Base-by-base conservation (phyloP, 768 basidiomycete species). In the Xanthoconium purpureum region DNA sequence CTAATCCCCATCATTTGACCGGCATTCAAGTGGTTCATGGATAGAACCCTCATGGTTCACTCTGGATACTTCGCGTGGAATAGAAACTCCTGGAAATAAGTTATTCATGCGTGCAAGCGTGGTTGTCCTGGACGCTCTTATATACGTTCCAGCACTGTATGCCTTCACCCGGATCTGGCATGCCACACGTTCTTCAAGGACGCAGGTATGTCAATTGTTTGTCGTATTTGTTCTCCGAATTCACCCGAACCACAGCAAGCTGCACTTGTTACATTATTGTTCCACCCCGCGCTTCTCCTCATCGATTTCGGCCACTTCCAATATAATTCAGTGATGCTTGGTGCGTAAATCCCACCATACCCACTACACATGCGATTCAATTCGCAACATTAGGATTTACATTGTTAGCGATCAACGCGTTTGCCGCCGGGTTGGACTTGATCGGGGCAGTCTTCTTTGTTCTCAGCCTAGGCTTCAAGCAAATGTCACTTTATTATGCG, bases 221-320 rank as follows among this genome's bases (percentile, higher is more conserved):
- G 9, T 50, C 10, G 1, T 1, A 5, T 18, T 47, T 14, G 4
- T 32, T 36, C 38, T 9, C 18, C 6, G 44, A 18, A 46, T 47
- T 55, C 18, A 59, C 55, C 28, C 58, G 38, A 52, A 18, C 5
- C 32, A 46, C 59, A 47, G 63, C 52, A 89, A 70, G 66, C 83
- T 24, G 87, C 89, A 2, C 69, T 94, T 6, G 62, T 91, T 24
- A 84, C 82, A 4, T 74, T 96, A 12, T 74, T 96, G 15, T 78
- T 94, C 14, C 91, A 94, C 65, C 96, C 96, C 3, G 84, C 89
- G 1, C 74, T 97, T 33, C 74, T 94, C 10, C 74, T 97, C 18
- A 80, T 96, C 51, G 96, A 97, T 72, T 89, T 87, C 67, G 94
- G 96, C 0, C 94, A 98, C 68, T 96, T 96, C 65, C 94, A 98